phyloP scores from a whole-genome alignment of 164 flowering plant species.

The Santalum album region DNA sequence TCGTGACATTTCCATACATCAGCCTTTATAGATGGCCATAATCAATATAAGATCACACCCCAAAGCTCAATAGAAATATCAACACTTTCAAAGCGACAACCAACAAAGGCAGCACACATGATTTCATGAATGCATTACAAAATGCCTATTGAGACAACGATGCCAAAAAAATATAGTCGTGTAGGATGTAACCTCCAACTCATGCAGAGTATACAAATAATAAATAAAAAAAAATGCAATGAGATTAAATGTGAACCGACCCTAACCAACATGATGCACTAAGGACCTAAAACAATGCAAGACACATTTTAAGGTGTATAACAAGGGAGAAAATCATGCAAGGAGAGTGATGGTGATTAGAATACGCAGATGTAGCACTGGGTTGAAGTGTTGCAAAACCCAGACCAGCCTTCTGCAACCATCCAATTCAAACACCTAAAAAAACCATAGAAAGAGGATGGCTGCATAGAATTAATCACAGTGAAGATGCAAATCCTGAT shows the following conservation, averaged over 20 bases:
- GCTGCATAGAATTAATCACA: neutral
- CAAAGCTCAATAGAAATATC: neutral
- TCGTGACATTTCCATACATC: constrained; percentile 6
- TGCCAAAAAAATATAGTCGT: neutral
- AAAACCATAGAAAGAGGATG: neutral
- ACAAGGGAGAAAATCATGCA: neutral
- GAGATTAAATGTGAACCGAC: constrained; percentile 2
- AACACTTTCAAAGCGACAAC: neutral
- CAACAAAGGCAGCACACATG: constrained; percentile 2
- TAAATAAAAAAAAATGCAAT: neutral
- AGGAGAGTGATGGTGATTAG: neutral
- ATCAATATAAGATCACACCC: constrained; percentile 4
- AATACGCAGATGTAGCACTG: constrained; percentile 2
- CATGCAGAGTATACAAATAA: neutral
- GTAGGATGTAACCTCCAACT: neutral
- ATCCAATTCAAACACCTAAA: neutral
- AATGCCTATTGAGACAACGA: constrained; percentile 1
- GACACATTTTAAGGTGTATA: neutral
- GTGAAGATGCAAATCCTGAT: neutral
- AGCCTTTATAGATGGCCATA: constrained; percentile 6
- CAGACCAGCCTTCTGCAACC: neutral
- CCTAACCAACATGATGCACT: neutral
- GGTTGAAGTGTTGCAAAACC: neutral
- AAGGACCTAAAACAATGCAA: constrained; percentile 3
- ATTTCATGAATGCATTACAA: constrained; percentile 15